Conservation (phyloP, 805 yeast genomes). For the Lipomyces kockii region DNA sequence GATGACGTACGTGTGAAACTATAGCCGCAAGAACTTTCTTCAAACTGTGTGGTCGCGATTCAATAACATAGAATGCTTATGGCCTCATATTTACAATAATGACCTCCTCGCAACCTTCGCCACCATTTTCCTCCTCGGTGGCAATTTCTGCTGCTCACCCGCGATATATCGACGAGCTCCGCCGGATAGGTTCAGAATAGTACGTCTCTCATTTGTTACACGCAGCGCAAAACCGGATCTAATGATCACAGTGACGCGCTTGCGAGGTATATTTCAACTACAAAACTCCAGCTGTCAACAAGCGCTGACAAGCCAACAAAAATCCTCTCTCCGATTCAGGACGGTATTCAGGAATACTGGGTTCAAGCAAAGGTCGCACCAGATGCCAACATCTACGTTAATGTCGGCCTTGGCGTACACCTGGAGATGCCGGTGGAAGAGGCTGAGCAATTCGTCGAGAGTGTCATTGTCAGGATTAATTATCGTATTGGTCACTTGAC, state of each 20-base stretch:
- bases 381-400: slow-evolving; percentile 15
- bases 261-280: neutral
- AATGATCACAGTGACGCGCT: slow-evolving; percentile 18
- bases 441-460: slow-evolving; percentile 12
- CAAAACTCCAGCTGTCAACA: slow-evolving; percentile 3
- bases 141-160: neutral
- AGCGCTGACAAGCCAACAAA: neutral
- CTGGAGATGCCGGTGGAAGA: slow-evolving; percentile 24
- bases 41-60: too few species aligned
- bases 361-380: slow-evolving; percentile 15
- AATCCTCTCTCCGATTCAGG: slow-evolving; percentile 21
- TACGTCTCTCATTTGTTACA: slow-evolving; percentile 3
- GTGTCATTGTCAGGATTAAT: slow-evolving; percentile 2
- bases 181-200: slow-evolving; percentile 19
- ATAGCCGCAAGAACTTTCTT: neutral
- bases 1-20: neutral
- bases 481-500: slow-evolving; percentile 5
- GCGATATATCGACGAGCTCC: slow-evolving; percentile 9
- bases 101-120: neutral
- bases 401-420: slow-evolving; percentile 21
- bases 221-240: neutral
- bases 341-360: slow-evolving; percentile 25
- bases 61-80: too few species aligned
- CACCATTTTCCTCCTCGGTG: neutral
- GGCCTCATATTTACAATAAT: neutral